Base-by-base conservation (phyloP, 228 moss, liverwort and hornwort genomes). In the Sphagnum fallax region DNA sequence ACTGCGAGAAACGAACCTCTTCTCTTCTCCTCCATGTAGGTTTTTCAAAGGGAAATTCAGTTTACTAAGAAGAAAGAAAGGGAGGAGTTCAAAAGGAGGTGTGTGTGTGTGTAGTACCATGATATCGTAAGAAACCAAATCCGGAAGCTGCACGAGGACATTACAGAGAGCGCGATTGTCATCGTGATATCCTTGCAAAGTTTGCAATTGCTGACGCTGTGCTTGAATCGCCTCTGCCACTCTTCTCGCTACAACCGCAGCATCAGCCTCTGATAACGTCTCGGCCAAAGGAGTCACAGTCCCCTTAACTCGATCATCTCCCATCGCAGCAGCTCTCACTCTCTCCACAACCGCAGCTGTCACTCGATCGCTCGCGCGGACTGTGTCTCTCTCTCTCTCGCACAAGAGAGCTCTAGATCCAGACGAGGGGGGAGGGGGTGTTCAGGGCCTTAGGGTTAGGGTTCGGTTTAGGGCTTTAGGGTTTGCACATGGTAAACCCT, bases 71-170 rank as follows among this genome's bases (percentile, higher is more conserved):
- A 11, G 12, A 14, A 60, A 52, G 52, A 16, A 67, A 16, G 52
- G n/a, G 50, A 52, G 14, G 32, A 32, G 32, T 32, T 32, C 2
- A 32, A 32, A 32, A 32, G 60, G 0, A 57, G 14, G 49, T 62
- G 67, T 12, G 6, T 62, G 67, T 12, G 6, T 62, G 1, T 6
- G 50, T 65, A 9, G 4, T 78, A 91, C 95, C 93, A 96, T 96
- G 61, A 96, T 79, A 18, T 81, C 79, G 52, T 93, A 89, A 52
- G 91, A 87, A 58, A 96, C 73, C 2, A 83, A 77, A 64, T 93
- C 93, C 15, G 96, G 96, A 65, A 96, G 89, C 73, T 91, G 74
- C 14, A 74, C 74, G 11, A 96, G 86, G 52, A 91, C 88, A 73
- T 89, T 76, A 62, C 81, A 84, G 57, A 96, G 75, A 15, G 86